Base-by-base conservation (phyloP, 148 eudicot genomes). In the Amaranthus palmeri region DNA sequence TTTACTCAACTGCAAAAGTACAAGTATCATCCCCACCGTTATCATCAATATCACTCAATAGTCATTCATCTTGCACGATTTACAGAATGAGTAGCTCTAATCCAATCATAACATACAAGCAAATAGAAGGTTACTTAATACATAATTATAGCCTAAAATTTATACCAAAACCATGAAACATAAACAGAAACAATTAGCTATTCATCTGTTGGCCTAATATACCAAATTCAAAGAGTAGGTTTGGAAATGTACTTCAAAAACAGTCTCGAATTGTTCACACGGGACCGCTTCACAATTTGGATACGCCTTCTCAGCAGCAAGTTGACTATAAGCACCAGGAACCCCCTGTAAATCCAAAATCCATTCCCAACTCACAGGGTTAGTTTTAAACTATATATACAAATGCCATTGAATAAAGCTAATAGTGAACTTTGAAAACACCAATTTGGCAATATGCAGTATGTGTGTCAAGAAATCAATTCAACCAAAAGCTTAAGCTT, bases 211-310 rank as follows among this genome's bases (percentile, higher is more conserved):
- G 10, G 4, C 18, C 58, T 54, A 67, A 18, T 7, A 49, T 3
- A 5, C 6, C 6, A 13, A 53, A 53, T 7, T 42, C 4, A 54
- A 49, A 69, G 5, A 49, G 41, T 8, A 8, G 50, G 44, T 52
- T 76, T 10, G 45, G 74, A 57, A 41, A 66, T 71, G 65, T 78
- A 87, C 91, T 58, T 85, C 78, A 63, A 89, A 88, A 48, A 82
- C 85, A 42, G 81, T 85, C 45, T 89, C 93, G 64, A 87, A 89
- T 67, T 87, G 87, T 70, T 83, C 89, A 67, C 93, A 89, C 65
- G 93, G 93, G 63, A 89, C 89, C 25, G 91, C 71, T 79, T 87
- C 85, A 75, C 90, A 89, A 51, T 84, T 79, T 2, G 89, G 87
- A 74, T 83, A 88, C 4, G 90, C 93, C 75, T 62, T 86, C 59